Percentiles rank a stretch among this genome's conserved stretches.
phyloP scores from a whole-genome alignment of 768 basidiomycete species.

The Leccinum olivaceopallidum region DNA sequence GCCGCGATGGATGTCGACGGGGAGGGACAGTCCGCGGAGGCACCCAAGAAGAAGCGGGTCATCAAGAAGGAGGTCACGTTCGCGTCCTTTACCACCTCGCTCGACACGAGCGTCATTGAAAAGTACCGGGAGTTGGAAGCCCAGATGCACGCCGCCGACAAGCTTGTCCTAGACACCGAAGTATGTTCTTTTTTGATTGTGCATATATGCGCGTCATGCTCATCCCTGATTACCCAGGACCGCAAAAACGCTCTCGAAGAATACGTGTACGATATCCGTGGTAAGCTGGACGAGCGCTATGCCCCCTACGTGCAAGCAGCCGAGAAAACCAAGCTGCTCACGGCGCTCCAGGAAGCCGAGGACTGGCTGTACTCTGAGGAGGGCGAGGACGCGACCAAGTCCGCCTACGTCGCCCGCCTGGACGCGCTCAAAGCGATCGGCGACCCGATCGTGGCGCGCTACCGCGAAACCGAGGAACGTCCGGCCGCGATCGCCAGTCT shows the following conservation, averaged over 20 bases:
- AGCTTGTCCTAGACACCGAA: slow-evolving; percentile 97
- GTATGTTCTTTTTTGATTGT: slow-evolving; percentile 41
- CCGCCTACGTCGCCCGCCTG: slow-evolving; percentile 85
- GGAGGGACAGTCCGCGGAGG: slow-evolving; percentile 39
- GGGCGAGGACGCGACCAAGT: slow-evolving; percentile 93
- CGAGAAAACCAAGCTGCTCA: slow-evolving; percentile 79
- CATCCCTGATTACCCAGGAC: slow-evolving; percentile 52
- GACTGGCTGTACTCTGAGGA: slow-evolving; percentile 99
- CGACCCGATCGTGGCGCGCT: slow-evolving; percentile 79
- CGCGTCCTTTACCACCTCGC: slow-evolving; percentile 58
- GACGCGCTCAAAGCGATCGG: slow-evolving; percentile 84
- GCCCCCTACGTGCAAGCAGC: slow-evolving; percentile 67
- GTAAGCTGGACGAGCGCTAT: slow-evolving; percentile 90
- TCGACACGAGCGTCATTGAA: slow-evolving; percentile 69
- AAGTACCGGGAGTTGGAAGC: slow-evolving; percentile 77
- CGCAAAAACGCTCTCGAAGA: slow-evolving; percentile 99
- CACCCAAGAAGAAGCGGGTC: slow-evolving; percentile 81
- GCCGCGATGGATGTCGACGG: slow-evolving; percentile 68
- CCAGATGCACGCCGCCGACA: slow-evolving; percentile 87
- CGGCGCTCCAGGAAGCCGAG: slow-evolving; percentile 74
- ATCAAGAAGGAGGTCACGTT: slow-evolving; percentile 84
- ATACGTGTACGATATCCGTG: slow-evolving; percentile 94
- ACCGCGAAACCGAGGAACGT: slow-evolving; percentile 81
- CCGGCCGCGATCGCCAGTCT: slow-evolving; percentile 69
- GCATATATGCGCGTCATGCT: slow-evolving; percentile 7